Conservation (phyloP, 805 yeast species). For the Candida odintsovae region DNA sequence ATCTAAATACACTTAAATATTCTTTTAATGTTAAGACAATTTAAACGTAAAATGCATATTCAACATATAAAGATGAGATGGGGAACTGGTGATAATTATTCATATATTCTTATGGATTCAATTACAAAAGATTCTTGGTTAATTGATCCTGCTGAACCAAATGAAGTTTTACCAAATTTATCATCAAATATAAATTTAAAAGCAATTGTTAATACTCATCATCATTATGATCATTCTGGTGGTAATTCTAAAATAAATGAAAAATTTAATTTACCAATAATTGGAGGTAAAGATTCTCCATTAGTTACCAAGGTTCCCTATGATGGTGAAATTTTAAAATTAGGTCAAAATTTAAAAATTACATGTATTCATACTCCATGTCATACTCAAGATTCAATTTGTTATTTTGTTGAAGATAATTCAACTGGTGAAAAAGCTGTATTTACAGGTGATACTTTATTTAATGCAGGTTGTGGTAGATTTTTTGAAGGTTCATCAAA, state of each 20-base stretch:
- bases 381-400: constrained; percentile 94
- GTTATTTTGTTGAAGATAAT: constrained; percentile 68
- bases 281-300: constrained; percentile 83
- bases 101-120: constrained; percentile 70
- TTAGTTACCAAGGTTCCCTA: constrained; percentile 65
- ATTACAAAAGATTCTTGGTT: constrained; percentile 67
- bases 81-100: constrained; percentile 89
- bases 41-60: constrained; percentile 65
- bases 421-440: constrained; percentile 63
- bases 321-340: constrained; percentile 51
- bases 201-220: constrained; percentile 92
- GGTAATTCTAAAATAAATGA: constrained; percentile 50
- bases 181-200: constrained; percentile 42
- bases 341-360: constrained; percentile 61
- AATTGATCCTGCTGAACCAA: constrained; percentile 89
- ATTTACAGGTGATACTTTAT: constrained; percentile 94
- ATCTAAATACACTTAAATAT: too few relatives aligned
- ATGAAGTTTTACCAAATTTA: constrained; percentile 48
- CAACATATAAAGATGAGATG: constrained; percentile 87
- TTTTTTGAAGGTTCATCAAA: constrained; percentile 87
- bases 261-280: constrained; percentile 48
- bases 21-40: neutral
- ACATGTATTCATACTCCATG: constrained; percentile 94
- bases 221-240: constrained; percentile 92
- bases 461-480: constrained; percentile 93